phyloP scores from a whole-genome alignment of 139 green algal species.

The Tetratostichococcus sp. region DNA sequence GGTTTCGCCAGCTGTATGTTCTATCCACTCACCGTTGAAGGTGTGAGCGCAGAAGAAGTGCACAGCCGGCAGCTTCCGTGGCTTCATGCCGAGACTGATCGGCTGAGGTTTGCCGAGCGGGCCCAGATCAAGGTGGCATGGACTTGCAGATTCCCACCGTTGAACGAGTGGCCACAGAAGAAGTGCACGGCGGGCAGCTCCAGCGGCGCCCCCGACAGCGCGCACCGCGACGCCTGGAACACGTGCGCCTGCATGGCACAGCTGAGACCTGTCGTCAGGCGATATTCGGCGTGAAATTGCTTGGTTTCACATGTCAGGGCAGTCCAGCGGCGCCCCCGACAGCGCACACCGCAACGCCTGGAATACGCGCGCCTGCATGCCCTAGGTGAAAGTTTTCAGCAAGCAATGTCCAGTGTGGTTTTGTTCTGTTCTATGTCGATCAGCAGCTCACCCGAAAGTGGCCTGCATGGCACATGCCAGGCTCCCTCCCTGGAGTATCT shows the following conservation, averaged over 20 bases:
- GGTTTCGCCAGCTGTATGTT: too few relatives aligned
- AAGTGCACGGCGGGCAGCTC: conserved; percentile 96
- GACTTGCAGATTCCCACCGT: too few relatives aligned
- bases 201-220: conserved; percentile 64
- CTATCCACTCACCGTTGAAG: conserved; percentile 64
- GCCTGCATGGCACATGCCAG: too few relatives aligned
- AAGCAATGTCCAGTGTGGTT: too few relatives aligned
- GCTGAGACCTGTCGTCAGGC: too few relatives aligned
- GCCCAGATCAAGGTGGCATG: not conserved
- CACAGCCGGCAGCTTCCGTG: conserved; percentile 68
- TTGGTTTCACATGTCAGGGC: too few relatives aligned
- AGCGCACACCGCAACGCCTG: conserved; percentile 72
- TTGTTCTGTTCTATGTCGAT: too few relatives aligned
- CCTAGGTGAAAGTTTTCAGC: too few relatives aligned
- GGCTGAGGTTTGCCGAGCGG: too few relatives aligned
- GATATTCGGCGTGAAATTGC: too few relatives aligned
- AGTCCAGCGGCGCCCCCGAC: not conserved
- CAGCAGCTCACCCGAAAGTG: conserved; percentile 4
- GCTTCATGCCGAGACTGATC: too few relatives aligned
- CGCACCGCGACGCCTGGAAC: conserved; percentile 83
- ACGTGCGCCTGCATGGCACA: conserved; percentile 56
- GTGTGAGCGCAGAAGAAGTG: conserved; percentile 96
- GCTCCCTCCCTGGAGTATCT: too few relatives aligned
- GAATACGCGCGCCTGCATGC: conserved; percentile 75
- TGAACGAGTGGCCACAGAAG: conserved; percentile 92